phyloP scores from a whole-genome alignment of 2,329 filamentous ascomycete genomes.

The Aureobasidium leucospermi region DNA sequence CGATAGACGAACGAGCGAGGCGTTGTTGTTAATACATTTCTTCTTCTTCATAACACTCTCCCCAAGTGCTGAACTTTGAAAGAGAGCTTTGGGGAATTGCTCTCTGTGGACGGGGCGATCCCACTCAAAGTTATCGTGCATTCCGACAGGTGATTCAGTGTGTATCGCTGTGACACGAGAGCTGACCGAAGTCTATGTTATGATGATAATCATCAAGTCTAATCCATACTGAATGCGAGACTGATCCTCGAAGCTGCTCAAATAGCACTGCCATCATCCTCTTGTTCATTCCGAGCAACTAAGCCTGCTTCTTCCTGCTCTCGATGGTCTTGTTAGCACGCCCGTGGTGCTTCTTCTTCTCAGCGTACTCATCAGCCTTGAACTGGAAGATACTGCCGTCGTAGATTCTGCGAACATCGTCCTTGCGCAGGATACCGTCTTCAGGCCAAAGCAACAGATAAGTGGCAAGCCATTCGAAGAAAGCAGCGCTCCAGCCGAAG shows the following conservation, averaged over 20 bases:
- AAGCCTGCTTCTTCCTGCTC: not conserved
- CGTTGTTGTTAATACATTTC: not conserved
- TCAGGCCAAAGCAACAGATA: constrained; percentile 6
- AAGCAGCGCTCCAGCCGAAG: constrained; percentile 38
- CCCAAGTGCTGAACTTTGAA: no score
- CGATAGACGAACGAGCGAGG: not conserved
- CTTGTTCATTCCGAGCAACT: not conserved
- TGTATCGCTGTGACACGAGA: no score
- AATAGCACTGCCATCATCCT: no score
- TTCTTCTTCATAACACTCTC: not conserved
- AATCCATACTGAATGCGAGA: no score
- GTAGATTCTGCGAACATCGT: constrained; percentile 48
- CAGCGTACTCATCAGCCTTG: constrained; percentile 29
- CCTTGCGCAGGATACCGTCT: constrained; percentile 50
- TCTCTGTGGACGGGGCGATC: no score
- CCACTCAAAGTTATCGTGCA: no score
- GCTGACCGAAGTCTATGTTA: no score
- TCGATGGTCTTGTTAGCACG: not conserved
- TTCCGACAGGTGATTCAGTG: no score
- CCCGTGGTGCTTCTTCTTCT: constrained; percentile 16
- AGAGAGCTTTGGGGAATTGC: no score
- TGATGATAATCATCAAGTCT: no score
- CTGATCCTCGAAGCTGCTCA: no score
- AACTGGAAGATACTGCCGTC: constrained; percentile 47
- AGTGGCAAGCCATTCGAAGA: constrained; percentile 34